Evolutionary conservation across 148 eudicot genomes (phyloP), one percentile per base, ranked within the genome.

Genomic region (Vaccinium darrowii): DNA sequence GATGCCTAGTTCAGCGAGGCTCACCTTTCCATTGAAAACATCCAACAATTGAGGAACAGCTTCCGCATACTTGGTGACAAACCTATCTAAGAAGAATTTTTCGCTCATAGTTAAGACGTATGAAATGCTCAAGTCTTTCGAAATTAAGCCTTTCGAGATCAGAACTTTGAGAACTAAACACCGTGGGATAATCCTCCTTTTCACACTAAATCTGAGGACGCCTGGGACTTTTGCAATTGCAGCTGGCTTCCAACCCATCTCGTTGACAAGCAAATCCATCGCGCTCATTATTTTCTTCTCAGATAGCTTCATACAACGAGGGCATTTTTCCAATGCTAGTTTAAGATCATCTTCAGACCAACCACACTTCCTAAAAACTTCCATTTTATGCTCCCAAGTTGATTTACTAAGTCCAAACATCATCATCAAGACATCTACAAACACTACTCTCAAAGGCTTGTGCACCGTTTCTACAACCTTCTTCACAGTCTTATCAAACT

Each of bases 301-400:
- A 23, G 89, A 85, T 53, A 72, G 11, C 15, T 7, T 78, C 85
- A 88, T 85, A 56, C 85, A 82, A 18, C 21, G 56, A 1, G 84
- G 85, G 15, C 63, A 63, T 63, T 77, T 87, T 63, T 76, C 77
- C 52, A 88, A 88, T 27, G 89, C 89, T 14, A 23, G 60, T 1
- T 69, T n/a, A 54, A 88, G 82, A 36, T 88, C 89, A 71, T 85
- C 87, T 30, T 79, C 69, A 65, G 89, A 85, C 87, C 87, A 88
- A 82, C 89, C 89, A 87, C 87, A 85, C 25, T 79, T 83, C 52
- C 47, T 79, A 63, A 83, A 85, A 33, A 76, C 77, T 10, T 65
- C 71, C 82, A 76, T n/a, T 78, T 53, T 53, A 53, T 52, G 79
- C 12, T 76, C 79, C 53, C 23, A 49, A 0, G 27, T 47, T 76